Percentiles rank a stretch among this genome's conserved stretches.
phyloP scores from a whole-genome alignment of 495 filamentous ascomycete species.

The Pyrenopolyporus hunteri region DNA sequence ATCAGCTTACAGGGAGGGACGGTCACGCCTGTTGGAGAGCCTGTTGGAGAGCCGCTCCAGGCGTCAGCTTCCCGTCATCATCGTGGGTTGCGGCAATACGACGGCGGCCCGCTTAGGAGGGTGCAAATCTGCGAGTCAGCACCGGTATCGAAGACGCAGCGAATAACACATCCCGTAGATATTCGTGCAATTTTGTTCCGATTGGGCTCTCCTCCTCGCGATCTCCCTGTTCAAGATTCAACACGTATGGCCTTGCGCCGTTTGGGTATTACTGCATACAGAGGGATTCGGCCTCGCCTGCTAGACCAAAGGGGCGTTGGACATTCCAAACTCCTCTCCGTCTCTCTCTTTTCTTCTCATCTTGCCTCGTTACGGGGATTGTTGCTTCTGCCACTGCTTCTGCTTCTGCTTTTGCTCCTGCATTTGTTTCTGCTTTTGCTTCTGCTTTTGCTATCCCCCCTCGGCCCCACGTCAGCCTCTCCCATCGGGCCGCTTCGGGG shows the following conservation, averaged over 20 bases:
- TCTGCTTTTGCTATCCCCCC: background rate
- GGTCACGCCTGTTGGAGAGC: constrained; percentile 32
- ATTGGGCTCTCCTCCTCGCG: constrained; percentile 12
- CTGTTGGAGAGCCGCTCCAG: constrained; percentile 29
- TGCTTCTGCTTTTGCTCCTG: no score
- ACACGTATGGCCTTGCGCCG: constrained; percentile 21
- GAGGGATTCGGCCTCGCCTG: constrained; percentile 11
- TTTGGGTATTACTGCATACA: constrained; percentile 27
- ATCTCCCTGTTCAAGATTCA: constrained; percentile 13
- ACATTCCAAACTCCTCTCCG: no score
- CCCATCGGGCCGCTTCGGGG: constrained; percentile 28
- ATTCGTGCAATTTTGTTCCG: constrained; percentile 6
- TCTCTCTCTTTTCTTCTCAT: no score
- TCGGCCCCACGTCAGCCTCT: background rate
- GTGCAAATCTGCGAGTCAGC: constrained; percentile 38
- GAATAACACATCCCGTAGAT: constrained; percentile 6
- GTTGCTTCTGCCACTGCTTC: no score
- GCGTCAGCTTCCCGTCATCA: constrained; percentile 32
- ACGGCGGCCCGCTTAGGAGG: constrained; percentile 24
- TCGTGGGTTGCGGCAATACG: constrained; percentile 22
- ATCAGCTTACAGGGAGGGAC: constrained; percentile 33
- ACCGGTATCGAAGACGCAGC: constrained; percentile 12
- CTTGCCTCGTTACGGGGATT: no score
- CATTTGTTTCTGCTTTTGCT: no score
- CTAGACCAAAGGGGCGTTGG: constrained; percentile 7